These are phyloP conservation scores for Chenopodium quinoa DNA, from an alignment of 148 eudicot genomes.

Conservation along the genomic window DNA sequence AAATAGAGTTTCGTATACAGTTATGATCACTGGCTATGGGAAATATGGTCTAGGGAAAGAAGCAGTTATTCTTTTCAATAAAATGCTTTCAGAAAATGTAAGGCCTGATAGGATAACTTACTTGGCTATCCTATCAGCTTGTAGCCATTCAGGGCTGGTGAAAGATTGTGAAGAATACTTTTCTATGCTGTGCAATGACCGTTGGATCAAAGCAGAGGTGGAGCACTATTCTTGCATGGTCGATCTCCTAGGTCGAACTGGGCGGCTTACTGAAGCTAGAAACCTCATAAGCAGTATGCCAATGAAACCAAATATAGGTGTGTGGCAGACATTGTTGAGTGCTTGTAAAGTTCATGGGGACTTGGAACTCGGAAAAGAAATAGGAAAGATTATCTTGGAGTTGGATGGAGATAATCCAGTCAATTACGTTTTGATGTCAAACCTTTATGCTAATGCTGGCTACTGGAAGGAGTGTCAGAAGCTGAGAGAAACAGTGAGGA, in stretches of 20 bases:
- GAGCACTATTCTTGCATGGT: conserved; percentile 94
- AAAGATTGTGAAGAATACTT: conserved; percentile 66
- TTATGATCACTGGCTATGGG: conserved; percentile 82
- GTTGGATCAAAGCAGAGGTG: conserved; percentile 43
- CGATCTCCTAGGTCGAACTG: conserved; percentile 88
- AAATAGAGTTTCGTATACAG: conserved; percentile 71
- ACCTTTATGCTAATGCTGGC: conserved; percentile 67
- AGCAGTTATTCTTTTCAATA: conserved; percentile 46
- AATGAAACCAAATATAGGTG: conserved; percentile 57
- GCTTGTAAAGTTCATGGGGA: conserved; percentile 79
- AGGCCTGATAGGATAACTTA: conserved; percentile 79
- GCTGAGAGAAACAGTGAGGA: conserved; percentile 52
- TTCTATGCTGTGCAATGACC: conserved; percentile 46
- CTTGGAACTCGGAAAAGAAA: conserved; percentile 64
- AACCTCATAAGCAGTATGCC: conserved; percentile 66
- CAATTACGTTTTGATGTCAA: conserved; percentile 66
- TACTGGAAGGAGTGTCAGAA: conserved; percentile 71
- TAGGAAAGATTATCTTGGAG: conserved; percentile 55
- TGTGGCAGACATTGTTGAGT: conserved; percentile 80
- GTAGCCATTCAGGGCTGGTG: conserved; percentile 79
- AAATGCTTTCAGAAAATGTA: conserved; percentile 48
- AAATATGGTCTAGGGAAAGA: conserved; percentile 69
- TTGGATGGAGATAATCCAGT: conserved; percentile 62
- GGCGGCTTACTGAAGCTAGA: conserved; percentile 70
- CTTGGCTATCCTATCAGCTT: conserved; percentile 77